Conservation (phyloP, 768 basidiomycete genomes). For the Suillus ampliporus region DNA sequence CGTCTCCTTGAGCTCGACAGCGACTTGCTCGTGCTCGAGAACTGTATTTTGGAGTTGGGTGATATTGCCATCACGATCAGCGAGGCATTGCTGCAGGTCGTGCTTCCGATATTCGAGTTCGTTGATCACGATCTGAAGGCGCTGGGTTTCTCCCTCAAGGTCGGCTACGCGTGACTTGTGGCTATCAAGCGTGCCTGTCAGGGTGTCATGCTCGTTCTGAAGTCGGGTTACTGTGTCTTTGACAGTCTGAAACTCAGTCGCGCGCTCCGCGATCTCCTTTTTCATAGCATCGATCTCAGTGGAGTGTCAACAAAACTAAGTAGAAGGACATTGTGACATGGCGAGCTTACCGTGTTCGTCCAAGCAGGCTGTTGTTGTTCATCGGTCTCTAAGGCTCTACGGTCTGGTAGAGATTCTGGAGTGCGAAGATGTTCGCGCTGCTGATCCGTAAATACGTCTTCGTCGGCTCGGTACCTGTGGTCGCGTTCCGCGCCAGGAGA, state of each 20-base stretch:
- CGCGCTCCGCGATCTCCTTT: no score
- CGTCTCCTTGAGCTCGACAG: conserved; percentile 17
- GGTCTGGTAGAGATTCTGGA: conserved; percentile 13
- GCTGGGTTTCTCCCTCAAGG: conserved; percentile 10
- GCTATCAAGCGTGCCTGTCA: background rate
- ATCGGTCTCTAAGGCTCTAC: background rate
- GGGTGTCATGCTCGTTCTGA: conserved; percentile 4
- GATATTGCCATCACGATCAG: background rate
- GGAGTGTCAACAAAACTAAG: background rate
- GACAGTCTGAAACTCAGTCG: conserved; percentile 1
- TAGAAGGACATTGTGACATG: background rate
- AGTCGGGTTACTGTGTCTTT: background rate
- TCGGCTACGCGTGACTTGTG: conserved; percentile 7
- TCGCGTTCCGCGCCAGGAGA: conserved; percentile 26
- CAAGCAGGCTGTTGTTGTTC: background rate
- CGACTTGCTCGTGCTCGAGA: background rate
- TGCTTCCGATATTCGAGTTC: conserved; percentile 1
- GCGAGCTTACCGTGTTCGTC: background rate
- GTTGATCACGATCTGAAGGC: conserved; percentile 15
- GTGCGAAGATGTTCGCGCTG: background rate
- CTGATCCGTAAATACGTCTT: conserved; percentile 10
- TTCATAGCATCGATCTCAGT: background rate
- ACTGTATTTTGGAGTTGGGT: background rate
- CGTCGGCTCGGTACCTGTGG: conserved; percentile 11
- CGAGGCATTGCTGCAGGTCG: background rate